Conservation (phyloP, 805 yeast genomes). For the Starmerella apis region DNA sequence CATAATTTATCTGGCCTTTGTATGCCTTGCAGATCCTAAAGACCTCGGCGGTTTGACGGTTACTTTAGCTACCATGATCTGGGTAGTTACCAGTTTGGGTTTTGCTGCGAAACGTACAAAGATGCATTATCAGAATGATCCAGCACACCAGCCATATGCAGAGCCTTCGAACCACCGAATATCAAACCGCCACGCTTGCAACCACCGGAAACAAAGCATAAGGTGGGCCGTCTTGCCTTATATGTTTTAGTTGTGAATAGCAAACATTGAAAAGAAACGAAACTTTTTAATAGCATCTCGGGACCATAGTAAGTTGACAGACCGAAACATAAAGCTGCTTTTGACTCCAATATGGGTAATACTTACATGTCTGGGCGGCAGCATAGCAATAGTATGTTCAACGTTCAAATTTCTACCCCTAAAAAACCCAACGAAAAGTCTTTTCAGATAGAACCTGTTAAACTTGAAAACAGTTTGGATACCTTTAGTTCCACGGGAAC, state of each 20-base stretch:
- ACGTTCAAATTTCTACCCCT: background rate
- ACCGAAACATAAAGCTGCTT: too few relatives aligned
- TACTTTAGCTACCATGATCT: slow-evolving; percentile 22
- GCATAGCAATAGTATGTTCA: background rate
- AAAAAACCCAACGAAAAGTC: background rate
- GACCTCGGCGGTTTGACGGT: slow-evolving; percentile 12
- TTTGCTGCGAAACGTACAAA: slow-evolving; percentile 43
- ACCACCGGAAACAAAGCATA: background rate
- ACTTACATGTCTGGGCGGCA: background rate
- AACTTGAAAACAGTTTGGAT: too few relatives aligned
- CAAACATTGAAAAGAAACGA: background rate
- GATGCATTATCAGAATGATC: slow-evolving; percentile 33
- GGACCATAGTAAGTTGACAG: too few relatives aligned
- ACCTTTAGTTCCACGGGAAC: too few relatives aligned
- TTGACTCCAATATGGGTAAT: too few relatives aligned
- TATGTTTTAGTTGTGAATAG: background rate
- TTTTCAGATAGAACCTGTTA: background rate
- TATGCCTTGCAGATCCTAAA: slow-evolving; percentile 17
- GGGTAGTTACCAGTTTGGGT: slow-evolving; percentile 38
- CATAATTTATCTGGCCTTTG: slow-evolving; percentile 36
- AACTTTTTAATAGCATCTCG: too few relatives aligned
- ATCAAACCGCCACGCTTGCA: background rate
- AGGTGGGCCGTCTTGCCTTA: slow-evolving; percentile 11
- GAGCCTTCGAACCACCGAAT: background rate
- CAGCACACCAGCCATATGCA: background rate